These are phyloP conservation scores for Sporothrix sp. DNA, from an alignment of 2,329 filamentous ascomycete species.

Conservation along the genomic window DNA sequence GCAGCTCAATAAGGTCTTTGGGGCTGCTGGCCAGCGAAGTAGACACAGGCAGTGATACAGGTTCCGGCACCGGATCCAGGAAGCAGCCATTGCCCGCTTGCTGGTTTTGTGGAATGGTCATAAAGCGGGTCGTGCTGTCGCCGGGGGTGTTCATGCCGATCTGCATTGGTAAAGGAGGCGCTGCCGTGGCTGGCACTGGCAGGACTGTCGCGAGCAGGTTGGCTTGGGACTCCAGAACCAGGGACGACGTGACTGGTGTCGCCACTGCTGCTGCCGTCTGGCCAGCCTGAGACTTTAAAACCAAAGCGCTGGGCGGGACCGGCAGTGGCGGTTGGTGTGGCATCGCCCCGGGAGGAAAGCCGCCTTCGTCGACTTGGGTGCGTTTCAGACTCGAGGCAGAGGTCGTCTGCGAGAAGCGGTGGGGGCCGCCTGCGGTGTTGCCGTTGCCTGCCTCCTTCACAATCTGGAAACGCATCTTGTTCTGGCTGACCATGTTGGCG, in stretches of 20 bases:
- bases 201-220: too few species aligned
- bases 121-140: background rate
- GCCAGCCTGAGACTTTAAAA: too few species aligned
- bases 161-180: conserved; percentile 1
- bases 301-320: too few species aligned
- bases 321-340: background rate
- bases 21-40: background rate
- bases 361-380: background rate
- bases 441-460: background rate
- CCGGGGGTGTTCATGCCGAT: background rate
- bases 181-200: too few species aligned
- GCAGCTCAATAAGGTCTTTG: background rate
- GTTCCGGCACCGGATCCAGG: background rate
- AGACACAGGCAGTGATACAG: background rate
- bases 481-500: conserved; percentile 27
- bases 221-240: too few species aligned
- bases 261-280: too few species aligned
- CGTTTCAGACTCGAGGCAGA: background rate
- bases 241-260: too few species aligned
- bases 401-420: background rate
- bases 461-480: conserved; percentile 7
- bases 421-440: background rate
- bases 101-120: too few species aligned
- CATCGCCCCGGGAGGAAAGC: background rate
- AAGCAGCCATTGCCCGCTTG: background rate